Percentiles rank a stretch among this genome's conserved stretches.
These are phyloP conservation scores for Huntiella decipiens DNA, from an alignment of 2,329 filamentous ascomycete genomes.

Conservation along the genomic window DNA sequence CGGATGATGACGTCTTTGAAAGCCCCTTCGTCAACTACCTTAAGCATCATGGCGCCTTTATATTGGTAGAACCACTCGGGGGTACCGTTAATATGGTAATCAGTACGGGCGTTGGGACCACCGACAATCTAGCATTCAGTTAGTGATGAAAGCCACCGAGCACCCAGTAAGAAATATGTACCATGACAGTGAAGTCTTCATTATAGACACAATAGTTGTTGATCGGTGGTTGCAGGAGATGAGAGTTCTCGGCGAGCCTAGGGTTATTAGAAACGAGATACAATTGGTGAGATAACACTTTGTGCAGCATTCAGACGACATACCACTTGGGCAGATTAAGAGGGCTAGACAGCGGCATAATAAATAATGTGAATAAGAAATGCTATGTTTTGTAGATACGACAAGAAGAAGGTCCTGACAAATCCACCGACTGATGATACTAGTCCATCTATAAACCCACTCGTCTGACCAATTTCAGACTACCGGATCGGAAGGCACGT, in stretches of 20 bases:
- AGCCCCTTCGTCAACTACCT: conserved; percentile 63
- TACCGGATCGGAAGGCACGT: background rate
- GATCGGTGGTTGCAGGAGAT: conserved; percentile 80
- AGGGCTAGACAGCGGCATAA: conserved; percentile 16
- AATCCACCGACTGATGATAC: background rate
- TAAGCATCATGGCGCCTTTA: conserved; percentile 81
- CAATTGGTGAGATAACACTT: background rate
- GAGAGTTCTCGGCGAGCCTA: conserved; percentile 81
- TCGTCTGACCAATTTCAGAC: too few species aligned
- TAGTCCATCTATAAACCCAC: too few species aligned
- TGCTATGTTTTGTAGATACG: background rate
- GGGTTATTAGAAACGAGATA: background rate
- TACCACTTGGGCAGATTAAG: conserved; percentile 27
- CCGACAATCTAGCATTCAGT: conserved; percentile 51
- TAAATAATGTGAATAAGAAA: background rate
- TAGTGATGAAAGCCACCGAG: conserved; percentile 4
- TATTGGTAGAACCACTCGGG: conserved; percentile 98
- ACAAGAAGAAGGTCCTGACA: background rate
- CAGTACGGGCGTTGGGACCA: conserved; percentile 84
- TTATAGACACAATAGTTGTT: conserved; percentile 98
- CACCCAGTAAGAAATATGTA: conserved; percentile 16
- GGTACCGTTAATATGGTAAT: conserved; percentile 96
- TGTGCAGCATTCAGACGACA: background rate
- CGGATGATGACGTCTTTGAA: conserved; percentile 79
- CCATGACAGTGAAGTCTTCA: conserved; percentile 65